Conservation (phyloP, 345 rosid genomes). For the Eucalyptus regnans region DNA sequence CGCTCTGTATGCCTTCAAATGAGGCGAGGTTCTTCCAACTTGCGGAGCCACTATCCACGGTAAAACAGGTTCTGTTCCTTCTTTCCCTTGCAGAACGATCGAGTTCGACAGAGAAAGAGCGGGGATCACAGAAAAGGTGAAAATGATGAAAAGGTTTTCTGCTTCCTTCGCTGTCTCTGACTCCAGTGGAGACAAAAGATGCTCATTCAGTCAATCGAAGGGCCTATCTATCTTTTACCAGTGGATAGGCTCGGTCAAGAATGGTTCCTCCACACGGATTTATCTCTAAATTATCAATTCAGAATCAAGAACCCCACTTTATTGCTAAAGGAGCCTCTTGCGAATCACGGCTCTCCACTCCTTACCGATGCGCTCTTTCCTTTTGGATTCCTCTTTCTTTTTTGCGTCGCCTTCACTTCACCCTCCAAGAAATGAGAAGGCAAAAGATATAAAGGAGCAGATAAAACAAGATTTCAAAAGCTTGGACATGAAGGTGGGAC, state of each 20-base stretch:
- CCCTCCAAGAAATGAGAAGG: constrained; percentile 2
- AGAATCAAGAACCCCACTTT: constrained; percentile 40
- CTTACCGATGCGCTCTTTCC: neutral
- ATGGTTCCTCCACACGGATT: constrained; percentile 7
- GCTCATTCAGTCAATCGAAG: constrained; percentile 16
- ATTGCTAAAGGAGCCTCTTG: constrained; percentile 18
- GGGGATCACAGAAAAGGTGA: neutral
- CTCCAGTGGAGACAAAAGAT: constrained; percentile 22
- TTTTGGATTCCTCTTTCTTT: neutral
- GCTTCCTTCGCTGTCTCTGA: constrained; percentile 13
- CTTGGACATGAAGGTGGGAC: constrained; percentile 18
- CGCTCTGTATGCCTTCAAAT: neutral
- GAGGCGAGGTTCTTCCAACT: neutral
- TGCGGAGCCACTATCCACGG: constrained; percentile 26
- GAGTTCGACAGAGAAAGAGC: neutral
- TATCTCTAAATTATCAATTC: constrained; percentile 18
- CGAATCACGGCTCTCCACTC: constrained; percentile 11
- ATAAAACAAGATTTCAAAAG: constrained; percentile 25
- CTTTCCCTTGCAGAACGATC: neutral
- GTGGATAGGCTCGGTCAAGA: constrained; percentile 1
- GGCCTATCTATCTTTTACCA: neutral
- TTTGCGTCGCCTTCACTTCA: neutral
- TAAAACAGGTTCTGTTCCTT: constrained; percentile 7
- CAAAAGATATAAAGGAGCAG: constrained; percentile 7
- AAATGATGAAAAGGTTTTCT: constrained; percentile 1